Percentiles rank a stretch among this genome's conserved stretches.
Evolutionary conservation across 2,329 filamentous ascomycete genomes (phyloP).

Genomic region (Aspergillus chevalieri): DNA sequence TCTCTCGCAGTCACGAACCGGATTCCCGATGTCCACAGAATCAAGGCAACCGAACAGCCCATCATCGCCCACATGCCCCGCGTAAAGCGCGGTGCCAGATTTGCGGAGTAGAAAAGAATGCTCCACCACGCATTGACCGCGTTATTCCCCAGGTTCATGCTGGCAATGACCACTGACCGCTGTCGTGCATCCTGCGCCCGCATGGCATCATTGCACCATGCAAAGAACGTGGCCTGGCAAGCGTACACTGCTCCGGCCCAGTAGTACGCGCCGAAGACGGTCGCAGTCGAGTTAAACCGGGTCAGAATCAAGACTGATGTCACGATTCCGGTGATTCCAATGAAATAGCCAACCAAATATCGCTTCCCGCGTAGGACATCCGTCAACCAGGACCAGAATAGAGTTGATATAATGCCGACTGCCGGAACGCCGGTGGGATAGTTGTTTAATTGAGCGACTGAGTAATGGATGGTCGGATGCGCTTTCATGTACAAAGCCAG

Average conservation of each 20-base stretch:
- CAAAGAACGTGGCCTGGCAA: constrained; percentile 68
- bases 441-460: constrained; percentile 47
- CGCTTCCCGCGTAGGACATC: constrained; percentile 55
- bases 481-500: constrained; percentile 47
- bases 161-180: constrained; percentile 61
- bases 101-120: constrained; percentile 63
- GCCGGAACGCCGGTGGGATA: constrained; percentile 50
- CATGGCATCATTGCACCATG: constrained; percentile 68
- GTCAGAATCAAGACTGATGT: constrained; percentile 58
- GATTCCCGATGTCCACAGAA: constrained; percentile 12
- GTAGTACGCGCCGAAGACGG: constrained; percentile 62
- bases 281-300: constrained; percentile 45
- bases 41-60: constrained; percentile 13
- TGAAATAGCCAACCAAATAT: constrained; percentile 62
- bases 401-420: constrained; percentile 50
- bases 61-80: constrained; percentile 38
- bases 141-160: constrained; percentile 65
- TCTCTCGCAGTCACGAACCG: constrained; percentile 10
- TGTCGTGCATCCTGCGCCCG: constrained; percentile 58
- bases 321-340: constrained; percentile 57
- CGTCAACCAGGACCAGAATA: constrained; percentile 65
- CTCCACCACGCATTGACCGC: constrained; percentile 69
- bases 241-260: constrained; percentile 66
- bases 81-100: constrained; percentile 60
- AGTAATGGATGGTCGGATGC: constrained; percentile 41